Evolutionary conservation across 371 early-diverging fungal species (phyloP).

Genomic region (Amoeboaphelidium protococcarum): DNA sequence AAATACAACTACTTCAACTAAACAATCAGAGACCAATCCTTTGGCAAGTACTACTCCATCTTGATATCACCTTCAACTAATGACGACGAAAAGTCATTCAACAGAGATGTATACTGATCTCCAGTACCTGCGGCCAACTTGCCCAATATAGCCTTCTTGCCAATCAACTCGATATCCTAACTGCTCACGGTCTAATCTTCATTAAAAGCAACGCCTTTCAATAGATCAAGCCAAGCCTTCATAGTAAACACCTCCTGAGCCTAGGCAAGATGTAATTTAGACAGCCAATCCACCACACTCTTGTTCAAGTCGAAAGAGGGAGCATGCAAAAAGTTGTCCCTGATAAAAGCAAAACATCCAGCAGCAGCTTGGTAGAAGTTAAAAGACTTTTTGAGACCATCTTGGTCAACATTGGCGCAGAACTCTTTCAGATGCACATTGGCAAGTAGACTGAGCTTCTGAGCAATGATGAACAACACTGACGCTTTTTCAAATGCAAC

Average conservation of each 20-base stretch:
- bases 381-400: slow-evolving; percentile 47
- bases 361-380: slow-evolving; percentile 77
- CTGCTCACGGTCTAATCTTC: no score
- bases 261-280: slow-evolving; percentile 65
- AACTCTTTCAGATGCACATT: slow-evolving; percentile 8
- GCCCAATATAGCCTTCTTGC: slow-evolving; percentile 34
- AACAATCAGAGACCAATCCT: background rate
- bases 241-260: slow-evolving; percentile 81
- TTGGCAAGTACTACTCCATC: background rate
- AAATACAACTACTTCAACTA: background rate
- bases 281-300: slow-evolving; percentile 54
- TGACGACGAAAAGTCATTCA: no score
- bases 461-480: slow-evolving; percentile 74
- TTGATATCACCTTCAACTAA: background rate
- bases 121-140: background rate
- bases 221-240: slow-evolving; percentile 54
- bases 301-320: slow-evolving; percentile 69
- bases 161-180: slow-evolving; percentile 66
- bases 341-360: slow-evolving; percentile 71
- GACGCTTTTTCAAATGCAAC: slow-evolving; percentile 88
- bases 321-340: slow-evolving; percentile 85
- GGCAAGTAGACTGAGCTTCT: slow-evolving; percentile 20
- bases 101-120: no score
- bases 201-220: slow-evolving; percentile 43
- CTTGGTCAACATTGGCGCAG: slow-evolving; percentile 39